Base-by-base conservation (phyloP, 2,329 filamentous ascomycete genomes). In the Phialophora expanda region DNA sequence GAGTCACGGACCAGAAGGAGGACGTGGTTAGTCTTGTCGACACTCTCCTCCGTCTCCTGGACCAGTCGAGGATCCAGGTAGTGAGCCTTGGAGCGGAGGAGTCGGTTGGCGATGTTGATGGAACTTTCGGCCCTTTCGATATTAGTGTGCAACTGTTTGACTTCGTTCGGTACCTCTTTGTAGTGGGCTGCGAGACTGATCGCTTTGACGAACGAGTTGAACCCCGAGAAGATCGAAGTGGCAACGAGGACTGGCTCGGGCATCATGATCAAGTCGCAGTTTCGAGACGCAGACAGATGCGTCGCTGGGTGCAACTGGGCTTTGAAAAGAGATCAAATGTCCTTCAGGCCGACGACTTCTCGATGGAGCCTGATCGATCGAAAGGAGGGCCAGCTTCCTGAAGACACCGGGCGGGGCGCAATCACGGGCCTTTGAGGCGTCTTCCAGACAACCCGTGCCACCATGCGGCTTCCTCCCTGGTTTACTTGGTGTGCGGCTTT, bases 151-250 rank as follows among this genome's bases (percentile, higher is more conserved):
- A 61, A 20, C 41, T 61, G 59, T 12, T 14, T 61, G 20, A 61
- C 59, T 44, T 61, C 59, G 26, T 54, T 55, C 22, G 59, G 59
- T 26, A 61, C 59, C 14, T 53, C 59, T n/a, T 38, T 32, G 24
- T 50, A 61, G 28, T 61, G 59, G 3, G 59, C 59, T 17, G 44
- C 46, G 14, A 30, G 48, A 41, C 50, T 61, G 59, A 61, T 53
- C 22, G 32, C 59, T n/a, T 53, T 55, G 46, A 61, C 32, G 17
- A 61, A 41, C 5, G 59, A 28, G 28, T 61, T 61, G 50, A 61
- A 50, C 2, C 59, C 59, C 26, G 59, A 61, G 20, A 61, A 59
- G 34, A 59, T 24, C 12, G 56, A 46, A 20, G 38, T 48, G 12
- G 56, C 56, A 30, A 59, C 32, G 22, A 24, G 17, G 26, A 56